Conservation (phyloP, 1,284 basidiomycete genomes). For the Papiliotrema flavescens region DNA sequence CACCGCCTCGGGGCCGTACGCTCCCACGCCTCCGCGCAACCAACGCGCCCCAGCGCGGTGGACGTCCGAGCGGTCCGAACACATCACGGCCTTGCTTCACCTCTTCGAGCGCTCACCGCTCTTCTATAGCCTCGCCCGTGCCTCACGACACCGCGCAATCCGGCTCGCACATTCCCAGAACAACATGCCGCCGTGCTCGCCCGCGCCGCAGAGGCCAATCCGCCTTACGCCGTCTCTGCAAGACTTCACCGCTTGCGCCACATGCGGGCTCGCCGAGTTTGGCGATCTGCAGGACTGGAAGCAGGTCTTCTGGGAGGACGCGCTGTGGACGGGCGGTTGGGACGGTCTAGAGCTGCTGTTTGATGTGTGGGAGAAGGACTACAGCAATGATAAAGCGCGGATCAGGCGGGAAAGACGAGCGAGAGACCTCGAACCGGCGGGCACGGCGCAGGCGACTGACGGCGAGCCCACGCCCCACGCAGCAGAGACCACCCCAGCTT, state of each 20-base stretch:
- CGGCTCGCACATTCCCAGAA: neutral
- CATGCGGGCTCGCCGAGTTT: neutral
- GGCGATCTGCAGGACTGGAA: neutral
- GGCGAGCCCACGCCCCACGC: neutral
- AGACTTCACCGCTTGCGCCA: neutral
- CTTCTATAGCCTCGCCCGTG: neutral
- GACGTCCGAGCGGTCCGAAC: neutral
- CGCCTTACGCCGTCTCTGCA: neutral
- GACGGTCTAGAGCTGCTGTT: constrained; percentile 7
- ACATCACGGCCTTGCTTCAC: neutral
- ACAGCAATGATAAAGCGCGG: neutral
- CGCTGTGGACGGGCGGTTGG: constrained; percentile 4
- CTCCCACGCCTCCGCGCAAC: neutral
- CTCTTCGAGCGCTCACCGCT: neutral
- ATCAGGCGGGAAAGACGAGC: too few species aligned
- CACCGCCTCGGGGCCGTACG: neutral
- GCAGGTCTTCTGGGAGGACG: constrained; percentile 9
- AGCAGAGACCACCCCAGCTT: neutral
- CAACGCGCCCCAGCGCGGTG: neutral
- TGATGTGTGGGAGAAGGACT: constrained; percentile 1
- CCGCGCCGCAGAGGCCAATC: neutral
- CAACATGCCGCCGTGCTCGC: too few species aligned
- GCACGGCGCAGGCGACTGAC: neutral
- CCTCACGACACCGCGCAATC: neutral
- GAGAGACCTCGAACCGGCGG: neutral